Conservation (phyloP, 164 flowering plant species). For the Vitis rupestris region DNA sequence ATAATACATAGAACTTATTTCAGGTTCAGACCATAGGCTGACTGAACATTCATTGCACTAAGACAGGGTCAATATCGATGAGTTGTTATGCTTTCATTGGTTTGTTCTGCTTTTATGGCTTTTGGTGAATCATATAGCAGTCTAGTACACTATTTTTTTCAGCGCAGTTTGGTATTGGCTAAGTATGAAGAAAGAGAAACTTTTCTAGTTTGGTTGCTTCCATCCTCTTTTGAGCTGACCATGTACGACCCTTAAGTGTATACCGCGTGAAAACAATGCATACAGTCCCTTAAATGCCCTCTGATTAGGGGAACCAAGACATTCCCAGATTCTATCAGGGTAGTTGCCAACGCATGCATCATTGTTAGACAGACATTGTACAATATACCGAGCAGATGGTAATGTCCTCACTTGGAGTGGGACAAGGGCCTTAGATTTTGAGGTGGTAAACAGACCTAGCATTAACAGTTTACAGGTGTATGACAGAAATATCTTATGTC, state of each 20-base stretch:
- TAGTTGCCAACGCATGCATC: background rate
- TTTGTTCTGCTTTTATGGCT: background rate
- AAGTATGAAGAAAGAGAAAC: background rate
- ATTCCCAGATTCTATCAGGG: background rate
- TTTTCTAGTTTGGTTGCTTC: background rate
- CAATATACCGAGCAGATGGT: background rate
- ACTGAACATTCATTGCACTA: conserved; percentile 1
- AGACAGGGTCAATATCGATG: conserved; percentile 18
- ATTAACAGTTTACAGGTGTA: background rate
- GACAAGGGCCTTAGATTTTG: background rate
- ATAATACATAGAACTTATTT: conserved; percentile 1
- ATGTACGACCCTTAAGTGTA: too few relatives aligned
- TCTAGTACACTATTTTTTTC: too few relatives aligned
- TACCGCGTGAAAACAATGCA: background rate
- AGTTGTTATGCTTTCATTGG: conserved; percentile 5
- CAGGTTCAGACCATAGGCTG: background rate
- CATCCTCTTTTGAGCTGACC: background rate
- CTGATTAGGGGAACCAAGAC: conserved; percentile 4
- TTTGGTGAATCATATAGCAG: too few relatives aligned
- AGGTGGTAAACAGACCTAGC: background rate
- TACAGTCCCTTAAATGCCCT: background rate
- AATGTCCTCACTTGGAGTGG: background rate
- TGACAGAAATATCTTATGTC: too few relatives aligned
- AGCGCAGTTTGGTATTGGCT: background rate
- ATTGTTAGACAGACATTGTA: background rate